A percentile compares a stretch with the other conserved stretches of the same genome.
Evolutionary conservation across 257 asterid species (phyloP).

Genomic region (Haberlea rhodopensis): DNA sequence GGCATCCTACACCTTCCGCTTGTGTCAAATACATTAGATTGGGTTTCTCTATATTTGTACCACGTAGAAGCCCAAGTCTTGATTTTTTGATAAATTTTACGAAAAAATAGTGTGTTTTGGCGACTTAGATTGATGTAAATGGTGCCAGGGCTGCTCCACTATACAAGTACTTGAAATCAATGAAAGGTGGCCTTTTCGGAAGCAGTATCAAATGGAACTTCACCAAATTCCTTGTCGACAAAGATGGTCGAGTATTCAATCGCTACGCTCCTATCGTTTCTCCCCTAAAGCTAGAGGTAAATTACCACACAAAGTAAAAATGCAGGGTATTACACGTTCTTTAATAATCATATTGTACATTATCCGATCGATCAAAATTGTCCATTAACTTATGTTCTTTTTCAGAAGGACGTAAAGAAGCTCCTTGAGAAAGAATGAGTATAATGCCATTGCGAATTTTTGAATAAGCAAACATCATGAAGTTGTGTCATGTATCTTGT

Average conservation of each 20-base stretch:
- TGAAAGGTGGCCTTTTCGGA: conserved; percentile 21
- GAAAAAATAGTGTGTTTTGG: too few relatives aligned
- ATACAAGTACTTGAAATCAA: conserved; percentile 22
- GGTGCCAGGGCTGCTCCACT: conserved; percentile 20
- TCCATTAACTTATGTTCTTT: not conserved
- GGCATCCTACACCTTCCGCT: not conserved
- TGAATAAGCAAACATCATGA: not conserved
- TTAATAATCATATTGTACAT: too few relatives aligned
- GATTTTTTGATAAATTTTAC: not conserved
- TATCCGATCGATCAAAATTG: not conserved
- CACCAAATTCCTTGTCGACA: conserved; percentile 18
- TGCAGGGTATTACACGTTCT: too few relatives aligned
- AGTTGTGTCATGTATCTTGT: not conserved
- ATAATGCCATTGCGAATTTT: not conserved
- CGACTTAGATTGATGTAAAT: conserved; percentile 18
- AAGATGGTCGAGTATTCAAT: conserved; percentile 16
- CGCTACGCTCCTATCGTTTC: conserved; percentile 21
- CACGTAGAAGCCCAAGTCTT: not conserved
- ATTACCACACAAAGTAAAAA: too few relatives aligned
- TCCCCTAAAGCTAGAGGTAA: conserved; percentile 23
- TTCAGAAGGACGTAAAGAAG: conserved; percentile 21
- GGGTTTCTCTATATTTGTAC: not conserved
- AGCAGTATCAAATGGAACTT: conserved; percentile 21
- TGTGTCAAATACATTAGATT: not conserved
- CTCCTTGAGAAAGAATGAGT: conserved; percentile 9